Evolutionary conservation across 2,329 filamentous ascomycete species (phyloP), one percentile per base, ranked within the genome.

Genomic region (Exophiala oligosperma): DNA sequence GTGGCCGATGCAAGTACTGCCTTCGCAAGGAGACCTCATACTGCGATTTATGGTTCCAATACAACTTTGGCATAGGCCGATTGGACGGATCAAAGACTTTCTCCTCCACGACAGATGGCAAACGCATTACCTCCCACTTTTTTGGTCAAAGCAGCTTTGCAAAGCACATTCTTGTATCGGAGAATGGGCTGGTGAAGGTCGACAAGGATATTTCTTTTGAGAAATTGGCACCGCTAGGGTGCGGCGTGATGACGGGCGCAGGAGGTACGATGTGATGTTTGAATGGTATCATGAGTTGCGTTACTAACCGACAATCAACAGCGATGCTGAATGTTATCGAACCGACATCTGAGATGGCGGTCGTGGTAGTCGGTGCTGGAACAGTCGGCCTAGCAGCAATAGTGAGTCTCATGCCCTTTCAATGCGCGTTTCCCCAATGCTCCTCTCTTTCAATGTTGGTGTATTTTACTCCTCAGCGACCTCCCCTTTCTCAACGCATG

Each of bases 81-180:
- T 26, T 64, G 14, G 65, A 67, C 52, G 64, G 64, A n/a, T 62
- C 62, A 7, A 65, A 67, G 51, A 52, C 57, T 9, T 63, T 63
- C 47, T 54, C 57, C 17, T 23, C 43, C 37, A 29, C 24, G 9
- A 56, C 29, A n/a, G 49, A 52, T 12, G 62, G 58, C 1, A 56
- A 49, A 38, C 51, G 49, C 4, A 59, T 67, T 28, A 62, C 56
- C 14, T 59, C 56, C 21, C 60, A 65, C 21, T 71, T 70, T 55
- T 71, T 69, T 43, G 68, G 70, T 5, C 70, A 72, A 50, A 70
- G 67, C 26, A 70, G 68, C 49, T 69, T 71, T 47, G 62, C 69
- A 3, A 52, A 59, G 12, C 55, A 67, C 38, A 68, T 66, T 23
- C 37, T 70, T 23, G 69, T 70, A 1, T 60, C 62, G 14, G 61